Conservation (phyloP, 192 early-diverging fungal genomes). For the Diversispora eburnea region DNA sequence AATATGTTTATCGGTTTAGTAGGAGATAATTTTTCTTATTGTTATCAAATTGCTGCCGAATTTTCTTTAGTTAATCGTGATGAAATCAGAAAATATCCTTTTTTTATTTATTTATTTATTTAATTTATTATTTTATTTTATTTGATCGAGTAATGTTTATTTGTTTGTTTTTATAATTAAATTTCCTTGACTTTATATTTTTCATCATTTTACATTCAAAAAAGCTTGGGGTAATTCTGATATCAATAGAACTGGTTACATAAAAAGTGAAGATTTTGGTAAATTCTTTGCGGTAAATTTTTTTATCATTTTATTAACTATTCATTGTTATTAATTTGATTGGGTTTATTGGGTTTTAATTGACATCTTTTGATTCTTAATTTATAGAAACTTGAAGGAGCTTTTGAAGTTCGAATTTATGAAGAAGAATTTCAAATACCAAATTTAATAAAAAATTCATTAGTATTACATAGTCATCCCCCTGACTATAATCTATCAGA, state of each 20-base stretch:
- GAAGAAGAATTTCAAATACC: slow-evolving; percentile 43
- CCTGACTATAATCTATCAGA: neutral
- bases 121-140: neutral
- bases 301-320: slow-evolving; percentile 24
- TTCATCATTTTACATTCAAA: slow-evolving; percentile 42
- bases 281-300: slow-evolving; percentile 49
- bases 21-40: slow-evolving; percentile 60
- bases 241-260: slow-evolving; percentile 45
- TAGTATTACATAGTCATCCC: neutral
- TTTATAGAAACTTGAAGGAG: slow-evolving; percentile 46
- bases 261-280: slow-evolving; percentile 45
- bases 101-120: slow-evolving; percentile 7
- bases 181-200: slow-evolving; percentile 31
- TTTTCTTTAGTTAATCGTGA: slow-evolving; percentile 57
- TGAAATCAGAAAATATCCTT: slow-evolving; percentile 55
- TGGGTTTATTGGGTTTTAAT: neutral
- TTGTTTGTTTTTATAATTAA: neutral
- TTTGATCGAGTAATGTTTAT: neutral
- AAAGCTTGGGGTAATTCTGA: slow-evolving; percentile 51
- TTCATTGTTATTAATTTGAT: neutral
- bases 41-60: slow-evolving; percentile 56
- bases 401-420: slow-evolving; percentile 49
- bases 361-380: neutral
- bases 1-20: slow-evolving; percentile 62
- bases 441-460: slow-evolving; percentile 35